Evolutionary conservation across 345 rosid genomes (phyloP).

Genomic region (Lenwebbia sp.): DNA sequence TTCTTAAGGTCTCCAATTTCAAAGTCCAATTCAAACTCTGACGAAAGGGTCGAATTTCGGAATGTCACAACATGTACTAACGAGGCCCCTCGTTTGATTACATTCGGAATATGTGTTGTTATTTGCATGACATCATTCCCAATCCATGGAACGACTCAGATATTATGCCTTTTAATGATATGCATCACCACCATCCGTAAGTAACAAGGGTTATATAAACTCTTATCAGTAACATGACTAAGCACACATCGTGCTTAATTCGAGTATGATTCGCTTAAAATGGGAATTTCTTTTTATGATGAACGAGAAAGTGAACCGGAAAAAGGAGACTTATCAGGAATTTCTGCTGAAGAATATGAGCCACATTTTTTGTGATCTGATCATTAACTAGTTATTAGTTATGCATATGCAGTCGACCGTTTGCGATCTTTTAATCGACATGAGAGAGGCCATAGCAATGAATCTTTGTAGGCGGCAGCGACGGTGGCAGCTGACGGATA

Average conservation of each 20-base stretch:
- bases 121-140: not conserved
- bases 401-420: not conserved
- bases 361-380: not conserved
- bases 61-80: not conserved
- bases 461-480: not conserved
- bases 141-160: not conserved
- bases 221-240: not conserved
- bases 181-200: too few relatives aligned
- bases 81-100: not conserved
- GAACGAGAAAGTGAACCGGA: not conserved
- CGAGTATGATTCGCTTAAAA: not conserved
- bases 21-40: too few relatives aligned
- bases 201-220: too few relatives aligned
- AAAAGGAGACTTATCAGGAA: not conserved
- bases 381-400: too few relatives aligned
- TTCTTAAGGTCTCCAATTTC: too few relatives aligned
- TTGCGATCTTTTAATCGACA: not conserved
- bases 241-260: not conserved
- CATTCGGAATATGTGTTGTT: not conserved
- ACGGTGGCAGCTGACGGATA: not conserved
- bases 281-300: not conserved
- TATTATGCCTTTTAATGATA: not conserved
- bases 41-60: too few relatives aligned
- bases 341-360: not conserved
- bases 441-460: not conserved